Evolutionary conservation across 192 early-diverging fungal species (phyloP).

Genomic region (Coemansia sp.): DNA sequence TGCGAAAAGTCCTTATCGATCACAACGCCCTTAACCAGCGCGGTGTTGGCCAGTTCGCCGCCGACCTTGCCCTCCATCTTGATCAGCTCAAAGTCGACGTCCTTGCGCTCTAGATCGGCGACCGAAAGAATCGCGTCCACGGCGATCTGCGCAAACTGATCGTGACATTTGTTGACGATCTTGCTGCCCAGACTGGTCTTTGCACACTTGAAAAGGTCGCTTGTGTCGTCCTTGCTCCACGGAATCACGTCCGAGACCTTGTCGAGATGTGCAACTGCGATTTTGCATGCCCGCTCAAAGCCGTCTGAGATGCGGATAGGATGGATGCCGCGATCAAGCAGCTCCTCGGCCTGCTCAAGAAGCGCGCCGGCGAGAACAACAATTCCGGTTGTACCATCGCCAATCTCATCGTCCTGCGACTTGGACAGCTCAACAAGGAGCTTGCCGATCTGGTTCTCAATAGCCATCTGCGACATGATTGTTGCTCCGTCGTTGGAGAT

Average conservation of each 20-base stretch:
- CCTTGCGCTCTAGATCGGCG: constrained; percentile 97
- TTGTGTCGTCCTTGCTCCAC: constrained; percentile 77
- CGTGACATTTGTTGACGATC: constrained; percentile 99
- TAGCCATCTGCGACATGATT: constrained; percentile 96
- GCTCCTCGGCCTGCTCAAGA: constrained; percentile 92
- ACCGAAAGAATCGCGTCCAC: constrained; percentile 97
- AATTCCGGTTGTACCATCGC: constrained; percentile 99
- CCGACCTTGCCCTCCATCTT: constrained; percentile 99
- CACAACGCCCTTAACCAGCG: constrained; percentile 95
- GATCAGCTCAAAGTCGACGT: constrained; percentile 99
- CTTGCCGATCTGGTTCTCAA: constrained; percentile 99
- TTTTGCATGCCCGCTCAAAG: constrained; percentile 93
- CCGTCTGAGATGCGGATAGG: constrained; percentile 99
- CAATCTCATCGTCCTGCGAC: constrained; percentile 99
- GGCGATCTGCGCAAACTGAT: constrained; percentile 96
- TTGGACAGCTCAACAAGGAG: constrained; percentile 96
- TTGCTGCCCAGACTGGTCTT: constrained; percentile 98
- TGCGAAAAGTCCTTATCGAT: constrained; percentile 99
- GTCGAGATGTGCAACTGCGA: constrained; percentile 92
- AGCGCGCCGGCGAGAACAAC: constrained; percentile 98
- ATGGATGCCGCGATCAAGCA: constrained; percentile 96
- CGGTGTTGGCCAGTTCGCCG: constrained; percentile 90
- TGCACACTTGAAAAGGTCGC: constrained; percentile 89
- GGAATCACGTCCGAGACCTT: constrained; percentile 88
- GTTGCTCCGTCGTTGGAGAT: constrained; percentile 99